These are phyloP conservation scores for Penicillium paxilli DNA, from an alignment of 495 filamentous ascomycete genomes.

Conservation along the genomic window DNA sequence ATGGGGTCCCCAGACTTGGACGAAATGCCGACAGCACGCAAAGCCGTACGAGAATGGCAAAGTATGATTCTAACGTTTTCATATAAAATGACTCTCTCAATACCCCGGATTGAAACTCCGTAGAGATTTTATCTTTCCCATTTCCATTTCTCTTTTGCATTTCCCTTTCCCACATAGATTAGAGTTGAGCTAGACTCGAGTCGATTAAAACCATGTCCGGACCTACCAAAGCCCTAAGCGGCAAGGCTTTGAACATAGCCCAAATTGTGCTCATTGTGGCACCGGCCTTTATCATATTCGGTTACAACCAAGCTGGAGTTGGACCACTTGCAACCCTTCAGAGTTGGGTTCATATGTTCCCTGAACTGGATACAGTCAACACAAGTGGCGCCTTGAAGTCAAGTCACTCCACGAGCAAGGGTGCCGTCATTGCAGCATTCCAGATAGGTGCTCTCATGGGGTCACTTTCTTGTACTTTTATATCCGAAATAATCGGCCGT, in stretches of 20 bases:
- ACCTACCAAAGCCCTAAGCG: background rate
- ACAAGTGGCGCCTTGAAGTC: slow-evolving; percentile 19
- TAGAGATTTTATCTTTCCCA: background rate
- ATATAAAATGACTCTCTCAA: background rate
- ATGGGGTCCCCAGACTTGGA: slow-evolving; percentile 14
- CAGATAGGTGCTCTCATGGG: slow-evolving; percentile 45
- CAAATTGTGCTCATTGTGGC: slow-evolving; percentile 33
- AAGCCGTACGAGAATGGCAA: background rate
- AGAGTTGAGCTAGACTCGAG: background rate
- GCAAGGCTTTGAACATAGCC: slow-evolving; percentile 20
- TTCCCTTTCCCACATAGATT: background rate
- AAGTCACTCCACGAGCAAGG: slow-evolving; percentile 33
- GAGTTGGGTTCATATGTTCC: slow-evolving; percentile 31
- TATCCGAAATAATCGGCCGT: slow-evolving; percentile 52
- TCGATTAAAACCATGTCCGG: slow-evolving; percentile 5
- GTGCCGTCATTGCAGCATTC: slow-evolving; percentile 41
- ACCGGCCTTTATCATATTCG: slow-evolving; percentile 35
- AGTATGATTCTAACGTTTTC: background rate
- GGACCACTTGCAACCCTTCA: slow-evolving; percentile 28
- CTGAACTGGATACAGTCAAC: slow-evolving; percentile 34
- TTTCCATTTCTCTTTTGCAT: background rate
- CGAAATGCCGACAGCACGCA: background rate
- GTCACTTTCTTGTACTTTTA: slow-evolving; percentile 36
- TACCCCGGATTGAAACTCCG: background rate
- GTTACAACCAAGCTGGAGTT: slow-evolving; percentile 33